phyloP scores from a whole-genome alignment of 2,329 filamentous ascomycete genomes.

The Lasiodiplodia citricola region DNA sequence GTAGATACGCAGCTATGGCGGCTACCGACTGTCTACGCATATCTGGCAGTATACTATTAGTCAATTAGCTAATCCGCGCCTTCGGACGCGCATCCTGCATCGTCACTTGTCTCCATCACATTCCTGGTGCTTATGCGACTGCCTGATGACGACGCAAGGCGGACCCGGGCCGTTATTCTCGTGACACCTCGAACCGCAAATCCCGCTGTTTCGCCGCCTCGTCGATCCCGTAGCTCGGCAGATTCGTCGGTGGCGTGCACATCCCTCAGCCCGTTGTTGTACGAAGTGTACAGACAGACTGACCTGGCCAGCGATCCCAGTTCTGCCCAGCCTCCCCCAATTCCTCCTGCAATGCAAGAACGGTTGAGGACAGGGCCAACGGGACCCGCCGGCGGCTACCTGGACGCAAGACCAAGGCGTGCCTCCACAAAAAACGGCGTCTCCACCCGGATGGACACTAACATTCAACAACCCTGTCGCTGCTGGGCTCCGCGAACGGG shows the following conservation, averaged over 20 bases:
- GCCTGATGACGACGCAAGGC: slow-evolving; percentile 19
- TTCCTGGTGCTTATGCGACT: slow-evolving; percentile 13
- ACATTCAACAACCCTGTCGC: slow-evolving; percentile 10
- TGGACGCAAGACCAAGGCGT: slow-evolving; percentile 1
- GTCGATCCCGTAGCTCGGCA: slow-evolving; percentile 18
- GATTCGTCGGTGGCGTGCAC: slow-evolving; percentile 13
- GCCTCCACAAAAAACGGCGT: slow-evolving; percentile 16
- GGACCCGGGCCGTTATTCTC: slow-evolving; percentile 14
- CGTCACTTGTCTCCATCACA: slow-evolving; percentile 2
- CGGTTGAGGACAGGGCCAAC: neutral
- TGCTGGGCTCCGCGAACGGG: neutral
- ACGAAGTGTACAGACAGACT: neutral
- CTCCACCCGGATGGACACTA: neutral
- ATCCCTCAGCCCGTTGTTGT: slow-evolving; percentile 12
- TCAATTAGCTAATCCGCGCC: slow-evolving; percentile 23
- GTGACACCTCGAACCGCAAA: slow-evolving; percentile 15
- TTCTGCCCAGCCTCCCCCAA: neutral
- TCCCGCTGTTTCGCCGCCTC: slow-evolving; percentile 20
- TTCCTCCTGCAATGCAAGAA: neutral
- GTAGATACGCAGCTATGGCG: slow-evolving; percentile 21
- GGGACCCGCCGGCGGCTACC: neutral
- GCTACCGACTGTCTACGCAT: slow-evolving; percentile 14
- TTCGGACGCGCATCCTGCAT: neutral
- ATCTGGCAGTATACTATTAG: slow-evolving; percentile 18
- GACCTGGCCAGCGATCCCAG: neutral